Conservation (phyloP, 225 moss, liverwort and hornwort genomes). For the Polytrichum commune region DNA sequence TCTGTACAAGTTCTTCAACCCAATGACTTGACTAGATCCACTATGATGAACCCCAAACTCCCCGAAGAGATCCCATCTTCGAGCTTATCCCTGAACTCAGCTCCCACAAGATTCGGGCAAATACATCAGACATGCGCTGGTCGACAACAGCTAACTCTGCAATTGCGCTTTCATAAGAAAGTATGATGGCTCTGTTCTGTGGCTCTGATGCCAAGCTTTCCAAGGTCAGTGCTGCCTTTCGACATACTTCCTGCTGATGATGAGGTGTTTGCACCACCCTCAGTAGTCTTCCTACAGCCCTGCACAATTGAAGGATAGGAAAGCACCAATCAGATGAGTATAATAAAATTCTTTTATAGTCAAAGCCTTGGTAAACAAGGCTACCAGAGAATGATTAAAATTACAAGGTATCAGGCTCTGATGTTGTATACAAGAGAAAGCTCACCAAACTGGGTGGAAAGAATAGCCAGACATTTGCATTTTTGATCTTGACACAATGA, state of each 20-base stretch:
- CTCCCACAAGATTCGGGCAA: conserved; percentile 92
- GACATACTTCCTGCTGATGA: conserved; percentile 62
- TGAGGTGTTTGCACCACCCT: conserved; percentile 73
- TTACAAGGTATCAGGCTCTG: too few species aligned
- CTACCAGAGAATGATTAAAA: too few species aligned
- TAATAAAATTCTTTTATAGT: too few species aligned
- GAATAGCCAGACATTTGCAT: too few species aligned
- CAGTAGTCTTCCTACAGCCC: conserved; percentile 72
- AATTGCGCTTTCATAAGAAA: conserved; percentile 70
- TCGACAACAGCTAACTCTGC: conserved; percentile 83
- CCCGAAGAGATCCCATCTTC: conserved; percentile 73
- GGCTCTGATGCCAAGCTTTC: conserved; percentile 94
- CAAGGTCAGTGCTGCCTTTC: conserved; percentile 83
- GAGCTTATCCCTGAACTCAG: conserved; percentile 89
- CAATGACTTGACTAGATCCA: not conserved
- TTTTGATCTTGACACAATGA: too few species aligned
- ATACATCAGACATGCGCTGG: conserved; percentile 79
- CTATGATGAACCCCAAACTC: conserved; percentile 89
- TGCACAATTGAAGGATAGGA: conserved; percentile 11
- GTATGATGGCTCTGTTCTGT: conserved; percentile 77
- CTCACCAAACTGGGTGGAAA: too few species aligned
- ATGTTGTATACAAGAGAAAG: too few species aligned
- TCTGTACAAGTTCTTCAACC: conserved; percentile 7
- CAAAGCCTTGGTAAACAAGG: too few species aligned
- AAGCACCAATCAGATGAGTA: too few species aligned